phyloP scores from a whole-genome alignment of 176 grass and related monocot species.

The Avena eriantha region DNA sequence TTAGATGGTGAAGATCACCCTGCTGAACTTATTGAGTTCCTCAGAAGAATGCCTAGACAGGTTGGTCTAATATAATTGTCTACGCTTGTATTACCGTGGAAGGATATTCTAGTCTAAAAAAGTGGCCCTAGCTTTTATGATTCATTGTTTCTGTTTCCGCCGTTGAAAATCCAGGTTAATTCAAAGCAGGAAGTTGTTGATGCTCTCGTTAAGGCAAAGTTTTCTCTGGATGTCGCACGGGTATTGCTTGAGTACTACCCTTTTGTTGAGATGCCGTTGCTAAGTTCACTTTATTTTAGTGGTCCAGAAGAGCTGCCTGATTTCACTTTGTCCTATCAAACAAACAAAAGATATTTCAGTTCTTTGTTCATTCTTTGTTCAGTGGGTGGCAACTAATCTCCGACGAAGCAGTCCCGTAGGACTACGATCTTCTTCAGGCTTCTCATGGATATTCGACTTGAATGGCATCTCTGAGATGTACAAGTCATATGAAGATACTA shows the following conservation, averaged over 20 bases:
- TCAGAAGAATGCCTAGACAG: conserved; percentile 76
- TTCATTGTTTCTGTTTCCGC: conserved; percentile 45
- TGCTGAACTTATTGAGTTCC: conserved; percentile 83
- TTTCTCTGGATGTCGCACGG: conserved; percentile 85
- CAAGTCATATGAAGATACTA: conserved; percentile 89
- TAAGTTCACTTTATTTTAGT: conserved; percentile 1
- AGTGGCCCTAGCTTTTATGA: not conserved
- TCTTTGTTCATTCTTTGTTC: conserved; percentile 33
- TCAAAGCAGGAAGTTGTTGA: conserved; percentile 81
- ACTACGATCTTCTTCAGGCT: conserved; percentile 49
- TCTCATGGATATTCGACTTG: conserved; percentile 91
- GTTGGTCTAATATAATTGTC: conserved; percentile 43
- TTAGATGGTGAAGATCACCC: conserved; percentile 98
- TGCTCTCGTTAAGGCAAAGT: conserved; percentile 69
- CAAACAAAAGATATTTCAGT: conserved; percentile 29
- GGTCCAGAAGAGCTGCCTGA: not conserved
- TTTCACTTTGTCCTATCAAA: conserved; percentile 23
- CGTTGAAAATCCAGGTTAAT: conserved; percentile 60
- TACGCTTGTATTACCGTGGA: not conserved
- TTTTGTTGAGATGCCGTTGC: conserved; percentile 11
- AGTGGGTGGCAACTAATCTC: conserved; percentile 96
- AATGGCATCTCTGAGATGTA: conserved; percentile 95
- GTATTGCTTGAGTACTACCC: conserved; percentile 50
- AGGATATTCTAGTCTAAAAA: conserved; percentile 1
- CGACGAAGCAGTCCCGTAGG: conserved; percentile 49